phyloP scores from a whole-genome alignment of 1,284 basidiomycete genomes.

The Ceratobasidium sp. region DNA sequence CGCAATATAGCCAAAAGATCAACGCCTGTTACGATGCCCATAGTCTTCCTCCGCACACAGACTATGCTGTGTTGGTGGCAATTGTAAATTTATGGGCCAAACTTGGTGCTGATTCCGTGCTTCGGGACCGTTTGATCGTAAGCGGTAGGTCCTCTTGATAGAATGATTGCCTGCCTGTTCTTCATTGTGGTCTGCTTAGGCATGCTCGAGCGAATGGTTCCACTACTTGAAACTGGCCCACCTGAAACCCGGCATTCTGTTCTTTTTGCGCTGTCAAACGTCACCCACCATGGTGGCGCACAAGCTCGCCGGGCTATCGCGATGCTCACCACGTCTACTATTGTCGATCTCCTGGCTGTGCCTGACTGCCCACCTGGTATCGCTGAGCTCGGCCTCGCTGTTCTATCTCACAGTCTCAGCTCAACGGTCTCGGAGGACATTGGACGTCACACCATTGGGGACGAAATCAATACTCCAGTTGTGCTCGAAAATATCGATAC shows the following conservation, averaged over 20 bases:
- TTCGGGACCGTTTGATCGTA: slow-evolving; percentile 29
- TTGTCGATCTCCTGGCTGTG: slow-evolving; percentile 24
- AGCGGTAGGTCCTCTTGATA: neutral
- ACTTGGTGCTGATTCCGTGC: slow-evolving; percentile 14
- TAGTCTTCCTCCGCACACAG: slow-evolving; percentile 18
- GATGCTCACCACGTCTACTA: slow-evolving; percentile 5
- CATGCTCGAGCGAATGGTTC: slow-evolving; percentile 27
- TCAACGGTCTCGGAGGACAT: neutral
- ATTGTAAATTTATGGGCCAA: slow-evolving; percentile 43
- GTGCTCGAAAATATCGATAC: slow-evolving; percentile 5
- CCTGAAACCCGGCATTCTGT: slow-evolving; percentile 25
- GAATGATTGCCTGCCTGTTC: neutral
- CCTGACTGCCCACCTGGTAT: slow-evolving; percentile 20
- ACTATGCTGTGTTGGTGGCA: slow-evolving; percentile 15
- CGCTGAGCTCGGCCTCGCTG: slow-evolving; percentile 30
- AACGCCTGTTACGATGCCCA: slow-evolving; percentile 39
- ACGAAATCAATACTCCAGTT: neutral
- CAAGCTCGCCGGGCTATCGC: slow-evolving; percentile 30
- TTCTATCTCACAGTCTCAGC: slow-evolving; percentile 12
- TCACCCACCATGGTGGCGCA: slow-evolving; percentile 34
- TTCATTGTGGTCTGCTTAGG: neutral
- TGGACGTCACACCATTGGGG: neutral
- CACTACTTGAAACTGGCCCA: slow-evolving; percentile 22
- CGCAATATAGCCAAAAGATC: slow-evolving; percentile 17
- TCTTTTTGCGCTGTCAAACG: slow-evolving; percentile 31